Conservation (phyloP, 2,329 filamentous ascomycete species). For the Microsporum ferrugineum region DNA sequence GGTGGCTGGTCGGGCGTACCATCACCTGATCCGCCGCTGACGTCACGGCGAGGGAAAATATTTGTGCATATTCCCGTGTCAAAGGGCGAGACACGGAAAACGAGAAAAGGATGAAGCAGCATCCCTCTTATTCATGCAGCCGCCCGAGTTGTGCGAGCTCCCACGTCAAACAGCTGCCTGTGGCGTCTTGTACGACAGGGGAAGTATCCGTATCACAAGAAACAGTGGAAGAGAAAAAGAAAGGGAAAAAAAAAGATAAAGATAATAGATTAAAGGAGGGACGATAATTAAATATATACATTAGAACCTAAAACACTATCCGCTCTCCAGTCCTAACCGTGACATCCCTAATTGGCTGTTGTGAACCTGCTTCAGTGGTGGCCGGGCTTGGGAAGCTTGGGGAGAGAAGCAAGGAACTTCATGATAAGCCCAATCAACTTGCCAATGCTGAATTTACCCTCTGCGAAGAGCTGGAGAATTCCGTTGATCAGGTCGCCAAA, state of each 20-base stretch:
- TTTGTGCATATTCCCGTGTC: too few relatives aligned
- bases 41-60: not conserved
- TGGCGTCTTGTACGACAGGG: not conserved
- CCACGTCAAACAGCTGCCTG: not conserved
- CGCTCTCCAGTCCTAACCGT: not conserved
- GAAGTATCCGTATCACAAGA: not conserved
- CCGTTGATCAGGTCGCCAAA: not conserved
- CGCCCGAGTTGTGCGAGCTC: not conserved
- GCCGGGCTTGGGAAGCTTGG: not conserved
- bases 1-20: not conserved
- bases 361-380: not conserved
- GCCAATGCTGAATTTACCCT: not conserved
- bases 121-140: not conserved
- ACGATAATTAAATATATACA: not conserved
- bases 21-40: not conserved
- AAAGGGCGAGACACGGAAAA: too few relatives aligned
- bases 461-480: not conserved
- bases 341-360: too few relatives aligned
- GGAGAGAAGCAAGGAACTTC: not conserved
- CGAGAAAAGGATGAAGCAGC: too few relatives aligned
- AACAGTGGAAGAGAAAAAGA: not conserved
- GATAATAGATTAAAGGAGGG: not conserved
- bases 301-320: not conserved
- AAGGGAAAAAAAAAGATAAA: not conserved
- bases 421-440: not conserved